Base-by-base conservation (phyloP, 1,284 basidiomycete species). In the Puccinia coronata region DNA sequence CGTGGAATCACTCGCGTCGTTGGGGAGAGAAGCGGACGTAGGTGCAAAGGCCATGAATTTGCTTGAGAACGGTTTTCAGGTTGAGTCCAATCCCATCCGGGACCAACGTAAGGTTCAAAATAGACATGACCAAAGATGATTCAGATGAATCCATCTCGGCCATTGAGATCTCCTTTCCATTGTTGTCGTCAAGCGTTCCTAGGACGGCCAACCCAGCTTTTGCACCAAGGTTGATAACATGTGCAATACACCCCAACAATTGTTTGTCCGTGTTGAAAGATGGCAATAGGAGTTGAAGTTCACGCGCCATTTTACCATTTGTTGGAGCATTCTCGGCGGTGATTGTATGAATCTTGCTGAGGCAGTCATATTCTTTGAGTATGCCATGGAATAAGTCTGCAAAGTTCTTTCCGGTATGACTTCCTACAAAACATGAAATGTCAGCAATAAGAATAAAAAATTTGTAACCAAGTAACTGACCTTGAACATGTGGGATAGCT, bases 191-290 rank as follows among this genome's bases (percentile, higher is more conserved):
- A n/a, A n/a, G n/a, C n/a, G n/a, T 20, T 49, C 67, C 67, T 43
- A 70, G 67, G 23, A 49, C 39, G 3, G 28, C 67, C 53, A 73
- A 23, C 18, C 71, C 51, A 2, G 71, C 71, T 57, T 73, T 74
- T 6, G 51, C 72, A n/a, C 36, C 51, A 6, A 74, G 28, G 34
- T 74, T 61, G 6, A 74, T 74, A 12, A 61, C 34, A 43, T 73
- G 71, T 23, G 71, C 51, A 12, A 73, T 57, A 57, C 47, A 73
- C 2, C 71, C 71, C 5, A 73, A 31, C 18, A 73, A 47, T 16
- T 57, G 16, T 41, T 41, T 70, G 8, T 47, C 23, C 18, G 25
- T 31, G 47, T 71, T 69, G 39, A 69, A 47, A 28, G 23, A 28
- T 41, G 39, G 39, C 39, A 69, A 28, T 28, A 41, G 36, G 23